These are phyloP conservation scores for Vaccinium macrocarpon DNA, from an alignment of 148 eudicot genomes.

Conservation along the genomic window DNA sequence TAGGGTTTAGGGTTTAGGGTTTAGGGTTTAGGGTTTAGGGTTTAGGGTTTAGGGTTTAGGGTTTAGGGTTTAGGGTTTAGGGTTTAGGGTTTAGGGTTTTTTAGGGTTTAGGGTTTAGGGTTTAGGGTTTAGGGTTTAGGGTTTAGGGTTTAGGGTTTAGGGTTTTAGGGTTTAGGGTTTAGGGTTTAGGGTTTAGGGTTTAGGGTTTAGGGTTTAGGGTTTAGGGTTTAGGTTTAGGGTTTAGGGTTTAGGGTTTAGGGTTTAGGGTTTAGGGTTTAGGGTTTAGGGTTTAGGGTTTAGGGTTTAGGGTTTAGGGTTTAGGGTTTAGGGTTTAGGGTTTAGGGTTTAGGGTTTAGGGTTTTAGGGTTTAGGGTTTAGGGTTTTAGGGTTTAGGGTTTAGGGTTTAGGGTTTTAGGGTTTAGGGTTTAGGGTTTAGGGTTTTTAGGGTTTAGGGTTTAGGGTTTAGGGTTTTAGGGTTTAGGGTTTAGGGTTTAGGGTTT, in stretches of 20 bases:
- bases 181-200: constrained; percentile 9
- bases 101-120: too few relatives aligned
- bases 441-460: constrained; percentile 19
- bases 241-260: background rate
- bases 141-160: too few relatives aligned
- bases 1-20: too few relatives aligned
- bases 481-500: constrained; percentile 5
- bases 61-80: too few relatives aligned
- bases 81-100: too few relatives aligned
- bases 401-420: constrained; percentile 12
- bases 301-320: background rate
- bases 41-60: too few relatives aligned
- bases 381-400: constrained; percentile 8
- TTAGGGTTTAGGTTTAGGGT: background rate
- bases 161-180: too few relatives aligned
- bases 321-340: background rate
- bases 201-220: constrained; percentile 11
- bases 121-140: too few relatives aligned
- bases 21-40: too few relatives aligned
- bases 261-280: background rate
- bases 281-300: background rate
- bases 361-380: background rate
- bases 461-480: constrained; percentile 6
- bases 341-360: background rate
- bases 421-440: constrained; percentile 14